Evolutionary conservation across 2,329 filamentous ascomycete species (phyloP).

Genomic region (Plenodomus biglobosus): DNA sequence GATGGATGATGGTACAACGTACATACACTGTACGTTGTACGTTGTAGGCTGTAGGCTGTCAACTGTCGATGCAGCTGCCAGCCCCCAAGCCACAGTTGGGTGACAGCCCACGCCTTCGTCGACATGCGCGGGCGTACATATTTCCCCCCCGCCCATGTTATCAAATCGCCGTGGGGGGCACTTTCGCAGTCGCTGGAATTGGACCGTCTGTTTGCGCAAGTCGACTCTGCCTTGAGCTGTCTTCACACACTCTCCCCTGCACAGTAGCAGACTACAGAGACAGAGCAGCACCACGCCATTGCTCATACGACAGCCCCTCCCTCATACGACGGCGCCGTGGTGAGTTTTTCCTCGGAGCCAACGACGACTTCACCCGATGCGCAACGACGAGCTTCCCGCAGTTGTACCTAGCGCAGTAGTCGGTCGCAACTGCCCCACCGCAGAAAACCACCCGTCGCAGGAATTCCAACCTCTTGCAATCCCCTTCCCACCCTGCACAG

Average conservation of each 20-base stretch:
- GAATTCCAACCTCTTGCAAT: slow-evolving; percentile 1
- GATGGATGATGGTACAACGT: too few species aligned
- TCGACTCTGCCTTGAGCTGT: slow-evolving; percentile 9
- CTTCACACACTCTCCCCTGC: not conserved
- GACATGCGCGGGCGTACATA: slow-evolving; percentile 10
- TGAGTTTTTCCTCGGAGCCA: not conserved
- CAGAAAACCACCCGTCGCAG: slow-evolving; percentile 8
- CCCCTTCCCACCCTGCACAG: slow-evolving; percentile 3
- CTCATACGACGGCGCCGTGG: not conserved
- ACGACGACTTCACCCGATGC: slow-evolving; percentile 1
- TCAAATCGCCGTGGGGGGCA: slow-evolving; percentile 20
- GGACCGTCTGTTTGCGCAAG: not conserved
- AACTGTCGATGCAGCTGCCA: slow-evolving; percentile 4
- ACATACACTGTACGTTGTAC: too few species aligned
- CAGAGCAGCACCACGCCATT: not conserved
- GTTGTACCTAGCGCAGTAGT: slow-evolving; percentile 3
- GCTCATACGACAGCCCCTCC: not conserved
- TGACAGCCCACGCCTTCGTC: slow-evolving; percentile 3
- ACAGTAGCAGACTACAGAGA: slow-evolving; percentile 5
- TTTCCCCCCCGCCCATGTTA: slow-evolving; percentile 14
- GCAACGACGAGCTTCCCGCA: not conserved
- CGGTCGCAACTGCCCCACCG: slow-evolving; percentile 1
- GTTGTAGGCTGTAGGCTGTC: too few species aligned
- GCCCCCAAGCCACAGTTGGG: slow-evolving; percentile 4
- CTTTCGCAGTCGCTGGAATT: slow-evolving; percentile 9